Evolutionary conservation across 768 basidiomycete genomes (phyloP).

Genomic region (Leccinum aurantiacum): DNA sequence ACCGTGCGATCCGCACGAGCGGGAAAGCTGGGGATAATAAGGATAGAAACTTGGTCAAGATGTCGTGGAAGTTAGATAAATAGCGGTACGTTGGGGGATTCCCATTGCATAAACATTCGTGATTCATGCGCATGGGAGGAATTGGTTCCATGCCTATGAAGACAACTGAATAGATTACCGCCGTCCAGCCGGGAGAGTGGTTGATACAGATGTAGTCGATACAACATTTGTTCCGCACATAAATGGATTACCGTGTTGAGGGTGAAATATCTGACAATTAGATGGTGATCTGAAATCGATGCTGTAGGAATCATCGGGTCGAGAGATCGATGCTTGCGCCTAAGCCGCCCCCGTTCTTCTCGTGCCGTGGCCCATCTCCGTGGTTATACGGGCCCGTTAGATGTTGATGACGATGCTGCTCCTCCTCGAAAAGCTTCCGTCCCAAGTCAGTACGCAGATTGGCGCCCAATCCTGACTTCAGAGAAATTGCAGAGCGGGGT

Average conservation of each 20-base stretch:
- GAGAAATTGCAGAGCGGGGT: constrained; percentile 32
- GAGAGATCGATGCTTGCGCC: constrained; percentile 35
- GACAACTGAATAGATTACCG: constrained; percentile 34
- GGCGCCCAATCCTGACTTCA: constrained; percentile 40
- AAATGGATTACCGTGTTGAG: constrained; percentile 25
- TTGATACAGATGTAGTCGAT: constrained; percentile 38
- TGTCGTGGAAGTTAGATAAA: constrained; percentile 22
- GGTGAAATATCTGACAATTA: constrained; percentile 17
- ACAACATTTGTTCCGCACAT: constrained; percentile 32
- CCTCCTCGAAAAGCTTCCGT: constrained; percentile 68
- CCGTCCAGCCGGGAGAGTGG: constrained; percentile 26
- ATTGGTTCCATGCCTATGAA: constrained; percentile 26
- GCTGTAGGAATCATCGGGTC: constrained; percentile 20
- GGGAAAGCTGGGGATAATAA: constrained; percentile 27
- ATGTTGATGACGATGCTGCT: constrained; percentile 49
- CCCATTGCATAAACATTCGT: constrained; percentile 28
- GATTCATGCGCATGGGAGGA: constrained; percentile 23
- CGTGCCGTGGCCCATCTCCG: constrained; percentile 27
- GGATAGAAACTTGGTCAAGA: constrained; percentile 23
- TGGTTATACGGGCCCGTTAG: constrained; percentile 13
- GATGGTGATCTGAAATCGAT: constrained; percentile 9
- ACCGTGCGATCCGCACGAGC: constrained; percentile 16
- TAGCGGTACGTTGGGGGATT: constrained; percentile 11
- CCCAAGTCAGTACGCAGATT: constrained; percentile 65
- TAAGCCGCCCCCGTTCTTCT: constrained; percentile 25